Base-by-base conservation (phyloP, 225 moss, liverwort and hornwort species). In the Anthoceros angustus region DNA sequence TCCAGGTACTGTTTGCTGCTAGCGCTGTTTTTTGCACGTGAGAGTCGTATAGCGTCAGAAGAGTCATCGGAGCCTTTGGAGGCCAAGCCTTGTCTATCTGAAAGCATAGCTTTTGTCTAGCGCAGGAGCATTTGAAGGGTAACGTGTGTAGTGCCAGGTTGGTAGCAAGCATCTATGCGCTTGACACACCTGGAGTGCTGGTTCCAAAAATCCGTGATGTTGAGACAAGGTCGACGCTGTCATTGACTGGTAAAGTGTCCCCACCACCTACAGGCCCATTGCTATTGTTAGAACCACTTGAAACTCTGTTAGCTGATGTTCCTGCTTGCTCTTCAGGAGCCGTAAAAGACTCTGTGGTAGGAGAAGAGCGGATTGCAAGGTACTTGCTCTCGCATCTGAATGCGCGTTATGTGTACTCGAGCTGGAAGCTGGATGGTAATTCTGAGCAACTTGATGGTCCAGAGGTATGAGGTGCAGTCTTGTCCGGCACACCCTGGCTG, bases 261-360 rank as follows among this genome's bases (percentile, higher is more conserved):
- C 62, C 38, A 43, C 38, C 9, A 9, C 18, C 41, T 12, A n/a
- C 5, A 41, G 41, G 10, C 12, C 10, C 21, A 21, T 0, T 41
- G 8, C 39, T 15, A 15, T 43, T 25, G 64, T 10, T 41, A 16
- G 39, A 7, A 40, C 45, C 5, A 12, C 25, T 39, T 6, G 24
- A 12, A 10, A 20, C 23, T n/a, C 8, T 42, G 42, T 15, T 43
- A 6, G 18, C 14, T 39, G 25, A 16, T 66, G 66, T n/a, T 41
- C 9, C 41, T 40, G 39, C 16, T 24, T 65, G 42, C 43, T 64
- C 25, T 68, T 43, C 68, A 98, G 95, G 95, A 48, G 98, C 98
- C 65, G 92, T 99, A 72, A 99, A 99, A 77, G 98, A 99, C 68
- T 89, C 98, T 14, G 89, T 89, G 62, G 87, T 99, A 67, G 92